Evolutionary conservation across 2,329 filamentous ascomycete species (phyloP), one percentile per base, ranked within the genome.

Genomic region (Botryotinia globosa): DNA sequence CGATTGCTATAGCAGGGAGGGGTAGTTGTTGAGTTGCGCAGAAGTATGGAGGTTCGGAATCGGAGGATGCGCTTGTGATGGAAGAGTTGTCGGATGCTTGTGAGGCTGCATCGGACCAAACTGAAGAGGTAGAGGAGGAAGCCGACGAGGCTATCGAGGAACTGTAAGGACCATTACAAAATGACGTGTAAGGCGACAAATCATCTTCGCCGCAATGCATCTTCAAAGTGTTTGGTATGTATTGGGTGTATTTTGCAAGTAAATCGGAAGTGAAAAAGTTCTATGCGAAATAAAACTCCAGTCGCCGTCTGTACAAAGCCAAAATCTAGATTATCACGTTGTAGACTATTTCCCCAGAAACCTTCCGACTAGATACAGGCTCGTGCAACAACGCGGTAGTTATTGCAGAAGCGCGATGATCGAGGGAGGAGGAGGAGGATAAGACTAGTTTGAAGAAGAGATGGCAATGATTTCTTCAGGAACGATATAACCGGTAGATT

Each of bases 21-120:
- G 77, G 74, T 39, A 25, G 77, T 39, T 39, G 69, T 69, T 77
- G 80, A 34, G 77, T 79, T 48, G 80, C 78, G 73, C 77, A 81
- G 76, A 81, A 83, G 72, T 81, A 85, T 81, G 83, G 84, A 65
- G 83, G 82, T 77, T 87, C 84, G 72, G 83, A 83, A 80, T 82
- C 79, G 71, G 83, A 81, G 75, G 88, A 88, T 73, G 88, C 87
- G 80, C 87, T 86, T 74, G 88, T 90, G 75, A 87, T 82, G 71
- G 89, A 90, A 58, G 90, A 90, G 74, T 91, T 90, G 78, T 91
- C 89, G 71, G 92, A 93, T 75, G 86, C 85, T 83, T 93, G 91
- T 32, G 89, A 90, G 72, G 89, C 91, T 68, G 85, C 87, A 79
- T 91, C 86, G 76, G 93, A 96, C 86, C 93, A 96, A 78, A 94